Evolutionary conservation across 805 yeast genomes (phyloP), one percentile per base, ranked within the genome.

Genomic region (Lachancea kluyveri): DNA sequence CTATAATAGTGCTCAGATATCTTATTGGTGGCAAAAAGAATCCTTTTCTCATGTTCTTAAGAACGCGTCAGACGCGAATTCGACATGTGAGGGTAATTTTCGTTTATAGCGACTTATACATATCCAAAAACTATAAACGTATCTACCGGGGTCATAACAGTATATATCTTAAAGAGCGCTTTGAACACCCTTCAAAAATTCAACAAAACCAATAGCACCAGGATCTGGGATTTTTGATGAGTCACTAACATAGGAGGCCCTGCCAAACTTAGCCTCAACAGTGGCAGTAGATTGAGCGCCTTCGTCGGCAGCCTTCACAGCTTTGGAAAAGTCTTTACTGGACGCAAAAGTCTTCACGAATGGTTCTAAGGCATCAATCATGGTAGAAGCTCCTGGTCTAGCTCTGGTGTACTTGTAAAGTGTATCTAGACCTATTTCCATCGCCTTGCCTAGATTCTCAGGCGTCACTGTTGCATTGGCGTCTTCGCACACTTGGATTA

Each of bases 161-260:
- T 19, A 19, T 7, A 19, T 7, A 19, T 25, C 26, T 28, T 33
- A 40, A 12, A 46, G 33, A n/a, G 43, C 41, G 2, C 43, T 38
- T 35, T 54, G 51, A 14, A 60, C 54, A 48, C 68, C 69, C 38
- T 60, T 61, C 36, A 65, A 43, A 48, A 63, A 64, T 36, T 57
- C 83, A 21, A 77, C 81, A 15, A 88, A 62, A 3, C 96, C 96
- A 36, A 85, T 74, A 3, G 96, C 96, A 42, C 97, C 96, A 4
- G 97, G 96, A 49, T 88, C 97, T 2, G 95, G 94, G 18, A 87
- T 60, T 4, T 59, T 60, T n/a, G 60, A 57, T 5, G 67, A 67
- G n/a, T 82, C 84, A 16, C 84, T 86, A 17, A 88, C 96, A 53
- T 88, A 90, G 4, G 94, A 80, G 11, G 97, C 95, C 50, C 97